Percentiles rank a stretch among this genome's conserved stretches.
These are phyloP conservation scores for Madurella fahalii DNA, from an alignment of 2,329 filamentous ascomycete species.

Conservation along the genomic window DNA sequence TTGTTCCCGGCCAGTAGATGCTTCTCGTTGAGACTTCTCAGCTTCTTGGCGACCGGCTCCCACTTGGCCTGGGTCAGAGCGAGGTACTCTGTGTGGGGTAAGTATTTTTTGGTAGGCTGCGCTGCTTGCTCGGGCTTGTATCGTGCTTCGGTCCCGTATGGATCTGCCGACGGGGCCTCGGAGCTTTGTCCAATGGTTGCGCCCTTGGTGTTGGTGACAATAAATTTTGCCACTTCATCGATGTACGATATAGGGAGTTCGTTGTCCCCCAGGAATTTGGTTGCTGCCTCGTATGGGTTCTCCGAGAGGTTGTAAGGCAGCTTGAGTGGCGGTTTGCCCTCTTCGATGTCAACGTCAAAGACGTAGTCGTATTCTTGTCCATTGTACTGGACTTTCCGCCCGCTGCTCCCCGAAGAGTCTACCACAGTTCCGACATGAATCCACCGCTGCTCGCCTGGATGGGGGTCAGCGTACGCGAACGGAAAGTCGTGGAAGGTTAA, in stretches of 20 bases:
- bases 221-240: conserved; percentile 90
- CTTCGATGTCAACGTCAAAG: conserved; percentile 94
- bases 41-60: conserved; percentile 35
- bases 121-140: conserved; percentile 69
- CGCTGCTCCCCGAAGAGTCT: conserved; percentile 77
- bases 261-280: conserved; percentile 85
- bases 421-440: conserved; percentile 91
- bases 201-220: conserved; percentile 82
- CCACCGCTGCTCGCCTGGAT: conserved; percentile 63
- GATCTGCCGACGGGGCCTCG: conserved; percentile 53
- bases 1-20: conserved; percentile 69
- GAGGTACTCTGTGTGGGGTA: conserved; percentile 78
- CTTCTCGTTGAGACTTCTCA: conserved; percentile 65
- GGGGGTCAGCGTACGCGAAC: conserved; percentile 23
- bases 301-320: conserved; percentile 91
- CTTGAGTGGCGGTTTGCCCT: conserved; percentile 87
- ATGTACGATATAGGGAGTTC: conserved; percentile 83
- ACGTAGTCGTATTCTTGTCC: conserved; percentile 94
- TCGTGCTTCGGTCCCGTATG: conserved; percentile 72
- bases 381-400: conserved; percentile 69
- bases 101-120: conserved; percentile 45
- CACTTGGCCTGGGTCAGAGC: conserved; percentile 71
- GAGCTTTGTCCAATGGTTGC: conserved; percentile 68
- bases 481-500: not conserved
- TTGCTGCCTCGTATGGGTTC: conserved; percentile 87